phyloP scores from a whole-genome alignment of 2,329 filamentous ascomycete species.

The Penicillium sp. region DNA sequence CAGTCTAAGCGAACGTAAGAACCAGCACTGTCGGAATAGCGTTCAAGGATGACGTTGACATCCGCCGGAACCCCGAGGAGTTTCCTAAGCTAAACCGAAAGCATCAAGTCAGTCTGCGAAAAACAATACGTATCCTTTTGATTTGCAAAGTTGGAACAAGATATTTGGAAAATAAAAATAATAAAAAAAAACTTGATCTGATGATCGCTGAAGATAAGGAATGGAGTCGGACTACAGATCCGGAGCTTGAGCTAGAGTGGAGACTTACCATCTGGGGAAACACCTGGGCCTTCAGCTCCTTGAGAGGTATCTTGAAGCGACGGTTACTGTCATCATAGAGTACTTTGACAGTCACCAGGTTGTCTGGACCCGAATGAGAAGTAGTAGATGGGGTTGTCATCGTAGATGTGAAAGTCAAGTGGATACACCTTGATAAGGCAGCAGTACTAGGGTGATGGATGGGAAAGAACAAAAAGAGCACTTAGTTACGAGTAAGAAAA shows the following conservation, averaged over 20 bases:
- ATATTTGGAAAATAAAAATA: not conserved
- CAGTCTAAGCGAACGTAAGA: slow-evolving; percentile 76
- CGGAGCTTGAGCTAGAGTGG: slow-evolving; percentile 32
- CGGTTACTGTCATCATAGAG: slow-evolving; percentile 70
- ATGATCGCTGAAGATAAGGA: slow-evolving; percentile 16
- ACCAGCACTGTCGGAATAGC: slow-evolving; percentile 89
- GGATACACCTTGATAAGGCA: slow-evolving; percentile 15
- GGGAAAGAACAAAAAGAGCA: slow-evolving; percentile 5
- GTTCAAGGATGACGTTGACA: slow-evolving; percentile 70
- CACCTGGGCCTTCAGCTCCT: slow-evolving; percentile 70
- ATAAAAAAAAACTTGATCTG: slow-evolving; percentile 5
- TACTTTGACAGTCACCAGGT: slow-evolving; percentile 81
- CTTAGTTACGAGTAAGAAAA: slow-evolving; percentile 9
- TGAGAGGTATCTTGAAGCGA: slow-evolving; percentile 84
- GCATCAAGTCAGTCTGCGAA: slow-evolving; percentile 12
- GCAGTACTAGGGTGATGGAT: slow-evolving; percentile 1
- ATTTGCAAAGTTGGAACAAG: no score
- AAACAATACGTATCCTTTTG: not conserved
- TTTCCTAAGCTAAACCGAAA: slow-evolving; percentile 60
- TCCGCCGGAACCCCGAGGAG: slow-evolving; percentile 64
- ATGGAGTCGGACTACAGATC: slow-evolving; percentile 20
- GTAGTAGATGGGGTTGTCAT: slow-evolving; percentile 41
- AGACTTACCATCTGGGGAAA: slow-evolving; percentile 79
- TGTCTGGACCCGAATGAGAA: slow-evolving; percentile 58
- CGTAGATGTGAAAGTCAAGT: slow-evolving; percentile 10